phyloP scores from a whole-genome alignment of 129 eudicot genomes.

The Arctium lappa region DNA sequence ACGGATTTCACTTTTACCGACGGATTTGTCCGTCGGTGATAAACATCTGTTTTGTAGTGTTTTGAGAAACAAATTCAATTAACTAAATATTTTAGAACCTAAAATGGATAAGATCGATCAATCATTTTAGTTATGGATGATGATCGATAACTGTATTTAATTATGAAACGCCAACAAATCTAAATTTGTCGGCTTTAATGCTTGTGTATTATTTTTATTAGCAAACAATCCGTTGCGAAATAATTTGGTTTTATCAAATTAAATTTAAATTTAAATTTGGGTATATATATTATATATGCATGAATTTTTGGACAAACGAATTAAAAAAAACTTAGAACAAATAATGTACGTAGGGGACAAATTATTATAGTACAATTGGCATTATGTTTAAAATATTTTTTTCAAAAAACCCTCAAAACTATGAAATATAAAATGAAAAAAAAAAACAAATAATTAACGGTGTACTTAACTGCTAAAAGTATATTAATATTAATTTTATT shows the following conservation, averaged over 20 bases:
- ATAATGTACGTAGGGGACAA: background rate
- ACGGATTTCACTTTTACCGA: no score
- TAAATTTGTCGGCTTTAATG: background rate
- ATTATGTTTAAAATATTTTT: background rate
- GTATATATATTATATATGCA: background rate
- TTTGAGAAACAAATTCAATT: background rate
- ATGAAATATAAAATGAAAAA: conserved; percentile 2
- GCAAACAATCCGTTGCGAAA: background rate
- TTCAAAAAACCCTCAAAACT: background rate
- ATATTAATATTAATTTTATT: background rate
- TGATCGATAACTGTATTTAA: background rate
- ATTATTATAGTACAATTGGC: background rate
- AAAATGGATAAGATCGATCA: background rate
- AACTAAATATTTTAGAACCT: background rate
- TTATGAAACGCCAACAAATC: background rate
- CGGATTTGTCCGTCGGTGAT: no score
- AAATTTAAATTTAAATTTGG: background rate
- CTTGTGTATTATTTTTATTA: background rate
- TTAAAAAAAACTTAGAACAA: background rate
- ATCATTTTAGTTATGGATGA: background rate
- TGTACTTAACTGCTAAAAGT: conserved; percentile 23
- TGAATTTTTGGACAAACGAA: background rate
- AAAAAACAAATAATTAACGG: conserved; percentile 20
- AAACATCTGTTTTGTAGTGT: no score
- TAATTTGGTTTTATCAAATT: background rate